phyloP scores from a whole-genome alignment of 2,329 filamentous ascomycete species.

The Fusarium sp. region DNA sequence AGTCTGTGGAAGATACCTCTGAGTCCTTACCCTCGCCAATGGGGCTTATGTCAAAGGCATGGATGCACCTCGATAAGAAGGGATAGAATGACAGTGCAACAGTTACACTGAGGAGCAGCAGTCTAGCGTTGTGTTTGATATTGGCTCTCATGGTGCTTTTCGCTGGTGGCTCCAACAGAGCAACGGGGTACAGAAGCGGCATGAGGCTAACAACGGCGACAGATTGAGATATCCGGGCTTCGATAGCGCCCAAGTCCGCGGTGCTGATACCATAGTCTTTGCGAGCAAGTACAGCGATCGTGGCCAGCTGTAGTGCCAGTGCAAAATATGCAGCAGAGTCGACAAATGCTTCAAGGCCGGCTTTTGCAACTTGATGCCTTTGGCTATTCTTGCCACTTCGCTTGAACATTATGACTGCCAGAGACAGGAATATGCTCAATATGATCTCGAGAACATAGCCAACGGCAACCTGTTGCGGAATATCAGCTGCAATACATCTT shows the following conservation, averaged over 20 bases:
- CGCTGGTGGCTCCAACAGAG: constrained; percentile 13
- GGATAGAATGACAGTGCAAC: constrained; percentile 36
- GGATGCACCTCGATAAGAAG: constrained; percentile 39
- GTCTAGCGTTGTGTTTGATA: constrained; percentile 8
- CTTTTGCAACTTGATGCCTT: background rate
- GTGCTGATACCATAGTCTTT: constrained; percentile 40
- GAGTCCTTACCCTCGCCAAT: constrained; percentile 17
- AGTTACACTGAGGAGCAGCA: constrained; percentile 15
- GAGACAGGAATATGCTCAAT: background rate
- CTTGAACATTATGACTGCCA: constrained; percentile 3
- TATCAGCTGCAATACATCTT: background rate
- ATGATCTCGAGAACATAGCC: constrained; percentile 20
- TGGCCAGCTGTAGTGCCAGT: constrained; percentile 33
- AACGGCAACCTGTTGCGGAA: constrained; percentile 1
- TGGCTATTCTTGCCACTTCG: background rate
- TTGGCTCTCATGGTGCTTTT: background rate
- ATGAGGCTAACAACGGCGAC: constrained; percentile 36
- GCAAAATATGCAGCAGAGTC: constrained; percentile 36
- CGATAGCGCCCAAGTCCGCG: constrained; percentile 33
- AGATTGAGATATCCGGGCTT: constrained; percentile 32
- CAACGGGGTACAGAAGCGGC: constrained; percentile 34
- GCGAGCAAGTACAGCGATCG: constrained; percentile 28
- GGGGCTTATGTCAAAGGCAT: constrained; percentile 19
- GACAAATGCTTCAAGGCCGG: constrained; percentile 21
- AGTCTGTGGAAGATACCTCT: constrained; percentile 8